phyloP scores from a whole-genome alignment of 306 rosid genomes.

The Vigna nakashimae region DNA sequence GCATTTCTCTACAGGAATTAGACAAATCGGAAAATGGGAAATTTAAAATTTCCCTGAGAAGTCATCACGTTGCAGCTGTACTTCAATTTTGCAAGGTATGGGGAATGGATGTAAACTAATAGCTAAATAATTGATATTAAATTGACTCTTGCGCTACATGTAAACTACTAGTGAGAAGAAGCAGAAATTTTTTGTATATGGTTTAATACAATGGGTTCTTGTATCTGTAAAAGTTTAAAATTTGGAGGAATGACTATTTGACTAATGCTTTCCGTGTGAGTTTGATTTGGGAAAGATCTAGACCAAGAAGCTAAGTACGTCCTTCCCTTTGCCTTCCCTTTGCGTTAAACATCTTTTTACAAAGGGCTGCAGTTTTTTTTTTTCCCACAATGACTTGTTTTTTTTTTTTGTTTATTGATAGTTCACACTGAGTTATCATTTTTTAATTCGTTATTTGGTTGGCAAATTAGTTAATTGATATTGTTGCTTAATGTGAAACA shows the following conservation, averaged over 20 bases:
- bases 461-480: background rate
- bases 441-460: background rate
- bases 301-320: constrained; percentile 20
- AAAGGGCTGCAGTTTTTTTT: background rate
- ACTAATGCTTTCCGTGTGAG: constrained; percentile 1
- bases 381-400: background rate
- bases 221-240: constrained; percentile 7
- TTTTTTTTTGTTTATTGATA: background rate
- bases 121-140: constrained; percentile 13
- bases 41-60: constrained; percentile 73
- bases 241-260: background rate
- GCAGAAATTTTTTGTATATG: constrained; percentile 18
- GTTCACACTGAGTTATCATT: constrained; percentile 20
- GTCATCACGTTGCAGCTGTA: constrained; percentile 76
- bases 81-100: constrained; percentile 93
- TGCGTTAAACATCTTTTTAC: background rate
- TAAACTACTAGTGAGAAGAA: constrained; percentile 3
- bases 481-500: constrained; percentile 33
- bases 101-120: constrained; percentile 11
- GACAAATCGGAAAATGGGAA: constrained; percentile 77
- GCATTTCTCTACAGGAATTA: constrained; percentile 63
- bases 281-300: constrained; percentile 28
- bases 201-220: constrained; percentile 21
- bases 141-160: constrained; percentile 22
- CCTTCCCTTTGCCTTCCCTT: constrained; percentile 17